Conservation (phyloP, 345 rosid species). For the Barbarea vulgaris region DNA sequence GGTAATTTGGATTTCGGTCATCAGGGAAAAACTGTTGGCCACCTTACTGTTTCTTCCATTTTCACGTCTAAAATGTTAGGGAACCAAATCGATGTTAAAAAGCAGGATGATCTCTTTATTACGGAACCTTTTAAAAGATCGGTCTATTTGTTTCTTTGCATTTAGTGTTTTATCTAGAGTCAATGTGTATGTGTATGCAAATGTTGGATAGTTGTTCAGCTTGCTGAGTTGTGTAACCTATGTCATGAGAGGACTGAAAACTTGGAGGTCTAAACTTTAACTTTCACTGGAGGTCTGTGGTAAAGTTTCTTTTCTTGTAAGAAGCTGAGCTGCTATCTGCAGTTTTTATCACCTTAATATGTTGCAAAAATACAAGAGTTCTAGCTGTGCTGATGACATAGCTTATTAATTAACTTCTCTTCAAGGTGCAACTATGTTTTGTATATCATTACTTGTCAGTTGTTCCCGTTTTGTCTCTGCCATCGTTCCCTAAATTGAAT, state of each 20-base stretch:
- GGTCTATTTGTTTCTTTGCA: slow-evolving; percentile 5
- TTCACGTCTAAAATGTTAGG: slow-evolving; percentile 12
- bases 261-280: not conserved
- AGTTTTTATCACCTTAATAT: not conserved
- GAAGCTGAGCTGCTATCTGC: slow-evolving; percentile 17
- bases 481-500: slow-evolving; percentile 5
- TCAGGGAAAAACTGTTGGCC: slow-evolving; percentile 10
- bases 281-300: slow-evolving; percentile 12
- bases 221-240: slow-evolving; percentile 3
- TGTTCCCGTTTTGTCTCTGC: slow-evolving; percentile 9
- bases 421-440: slow-evolving; percentile 5
- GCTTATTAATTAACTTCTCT: slow-evolving; percentile 2
- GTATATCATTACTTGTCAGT: slow-evolving; percentile 13
- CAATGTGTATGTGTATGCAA: slow-evolving; percentile 5
- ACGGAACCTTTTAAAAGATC: not conserved
- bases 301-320: slow-evolving; percentile 3
- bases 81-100: slow-evolving; percentile 10
- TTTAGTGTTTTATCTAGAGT: slow-evolving; percentile 8
- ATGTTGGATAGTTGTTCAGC: slow-evolving; percentile 8
- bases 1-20: slow-evolving; percentile 11
- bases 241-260: slow-evolving; percentile 10
- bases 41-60: not conserved
- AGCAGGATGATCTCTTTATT: not conserved
- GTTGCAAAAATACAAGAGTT: not conserved
- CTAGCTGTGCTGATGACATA: slow-evolving; percentile 6